Conservation (phyloP, 169 alveolate genomes). For the Eimeria necatrix region DNA sequence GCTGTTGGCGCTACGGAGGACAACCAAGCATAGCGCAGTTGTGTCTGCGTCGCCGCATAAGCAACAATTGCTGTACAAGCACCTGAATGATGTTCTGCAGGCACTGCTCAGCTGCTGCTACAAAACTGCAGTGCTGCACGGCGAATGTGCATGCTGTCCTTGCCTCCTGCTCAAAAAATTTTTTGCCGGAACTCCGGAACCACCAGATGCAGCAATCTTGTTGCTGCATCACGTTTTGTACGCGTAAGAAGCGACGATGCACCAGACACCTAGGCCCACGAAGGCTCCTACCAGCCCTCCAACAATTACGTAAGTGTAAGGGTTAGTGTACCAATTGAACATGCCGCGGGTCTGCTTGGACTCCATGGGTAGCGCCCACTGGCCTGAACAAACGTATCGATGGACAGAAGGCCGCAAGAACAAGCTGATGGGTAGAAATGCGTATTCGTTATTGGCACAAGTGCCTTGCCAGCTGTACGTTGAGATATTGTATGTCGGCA, state of each 20-base stretch:
- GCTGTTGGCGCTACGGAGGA: too few species aligned
- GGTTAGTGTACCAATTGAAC: constrained; percentile 61
- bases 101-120: too few species aligned
- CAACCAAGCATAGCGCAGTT: too few species aligned
- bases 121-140: too few species aligned
- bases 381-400: background rate
- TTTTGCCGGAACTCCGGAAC: too few species aligned
- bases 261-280: constrained; percentile 31
- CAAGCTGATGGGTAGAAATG: background rate
- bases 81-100: too few species aligned
- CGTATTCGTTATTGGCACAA: background rate
- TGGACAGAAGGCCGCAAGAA: background rate
- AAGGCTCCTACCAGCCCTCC: constrained; percentile 52
- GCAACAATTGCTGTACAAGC: too few species aligned
- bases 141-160: too few species aligned
- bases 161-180: too few species aligned
- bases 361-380: constrained; percentile 5
- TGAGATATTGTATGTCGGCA: background rate
- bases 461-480: background rate
- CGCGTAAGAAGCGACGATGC: constrained; percentile 52
- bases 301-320: constrained; percentile 23
- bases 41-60: too few species aligned
- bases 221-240: background rate
- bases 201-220: too few species aligned
- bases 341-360: constrained; percentile 37